Evolutionary conservation across 768 basidiomycete species (phyloP).

Genomic region (Phanerodontia chrysosporium): DNA sequence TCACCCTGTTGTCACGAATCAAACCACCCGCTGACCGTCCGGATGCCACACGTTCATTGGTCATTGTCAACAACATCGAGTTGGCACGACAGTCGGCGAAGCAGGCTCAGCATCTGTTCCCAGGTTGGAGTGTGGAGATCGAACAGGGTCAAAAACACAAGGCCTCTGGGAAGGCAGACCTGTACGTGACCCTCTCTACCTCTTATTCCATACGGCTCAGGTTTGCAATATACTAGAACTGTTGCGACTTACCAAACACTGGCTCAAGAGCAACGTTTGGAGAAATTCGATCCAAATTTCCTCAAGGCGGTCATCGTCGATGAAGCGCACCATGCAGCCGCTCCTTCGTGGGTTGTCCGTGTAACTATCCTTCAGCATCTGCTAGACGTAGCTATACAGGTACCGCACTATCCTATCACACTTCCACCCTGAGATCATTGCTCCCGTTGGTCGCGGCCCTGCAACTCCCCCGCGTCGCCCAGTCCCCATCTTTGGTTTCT

Average conservation of each 20-base stretch:
- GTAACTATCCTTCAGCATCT: background rate
- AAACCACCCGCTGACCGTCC: constrained; percentile 37
- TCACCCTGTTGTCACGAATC: constrained; percentile 71
- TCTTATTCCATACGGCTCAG: background rate
- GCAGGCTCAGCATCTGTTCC: constrained; percentile 63
- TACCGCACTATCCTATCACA: constrained; percentile 82
- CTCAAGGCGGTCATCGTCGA: constrained; percentile 83
- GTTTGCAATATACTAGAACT: constrained; percentile 45
- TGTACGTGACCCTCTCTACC: constrained; percentile 47
- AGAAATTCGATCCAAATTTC: constrained; percentile 65
- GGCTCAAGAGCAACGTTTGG: constrained; percentile 53
- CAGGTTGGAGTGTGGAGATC: constrained; percentile 80
- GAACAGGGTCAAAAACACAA: constrained; percentile 79
- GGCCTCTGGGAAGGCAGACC: constrained; percentile 79
- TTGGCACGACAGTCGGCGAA: constrained; percentile 82
- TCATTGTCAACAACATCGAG: constrained; percentile 88
- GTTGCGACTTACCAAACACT: constrained; percentile 90
- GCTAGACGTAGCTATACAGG: constrained; percentile 30
- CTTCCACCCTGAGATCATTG: constrained; percentile 61
- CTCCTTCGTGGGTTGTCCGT: constrained; percentile 63
- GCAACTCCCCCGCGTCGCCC: constrained; percentile 38
- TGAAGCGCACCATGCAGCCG: constrained; percentile 94
- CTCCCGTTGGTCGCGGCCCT: background rate
- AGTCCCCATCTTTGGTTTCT: constrained; percentile 89
- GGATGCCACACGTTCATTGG: constrained; percentile 55